Base-by-base conservation (phyloP, 352 stramenopile species). In the Vaucheria bursata region DNA sequence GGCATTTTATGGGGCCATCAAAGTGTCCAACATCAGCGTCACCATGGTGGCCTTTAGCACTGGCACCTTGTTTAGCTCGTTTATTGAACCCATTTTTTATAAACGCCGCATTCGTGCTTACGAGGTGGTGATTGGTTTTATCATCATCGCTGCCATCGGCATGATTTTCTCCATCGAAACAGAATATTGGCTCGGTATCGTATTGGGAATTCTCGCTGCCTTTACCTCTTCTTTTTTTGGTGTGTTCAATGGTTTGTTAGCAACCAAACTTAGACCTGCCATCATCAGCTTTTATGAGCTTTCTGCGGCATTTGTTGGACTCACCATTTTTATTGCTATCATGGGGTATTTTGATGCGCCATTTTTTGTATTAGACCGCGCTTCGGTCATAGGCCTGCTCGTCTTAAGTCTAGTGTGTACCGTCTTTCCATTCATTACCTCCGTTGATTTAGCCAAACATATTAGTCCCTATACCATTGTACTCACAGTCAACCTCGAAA, bases 171-270 rank as follows among this genome's bases (percentile, higher is more conserved):
- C 45, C 18, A 59, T 59, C 25, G 45, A 59, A 59, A 59, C 45
- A 59, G 45, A 59, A 59, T 59, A 59, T 59, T 59, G 45, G 45
- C 25, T 59, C 12, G 45, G 45, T 59, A 59, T 59, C 25, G 18
- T 59, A 59, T 59, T 59, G 45, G 45, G 45, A 18, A 59, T 59
- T 59, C 12, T 18, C 25, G 45, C 45, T 18, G 45, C 45, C 18
- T 59, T 59, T 25, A 59, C 45, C 45, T 59, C 45, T 59, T 59
- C 45, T 59, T 59, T 59, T 18, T 59, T 59, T 59, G 45, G 45
- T 59, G 45, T 59, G 18, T 59, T 59, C 45, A 59, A 59, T 25
- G 45, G 45, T 59, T 18, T 59, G 12, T 18, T 59, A 25, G 18
- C 45, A 25, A 18, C 18, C 45, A 59, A 59, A 59, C 25, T 59